phyloP scores from a whole-genome alignment of 2,329 filamentous ascomycete species.

The Talaromyces funiculosus region DNA sequence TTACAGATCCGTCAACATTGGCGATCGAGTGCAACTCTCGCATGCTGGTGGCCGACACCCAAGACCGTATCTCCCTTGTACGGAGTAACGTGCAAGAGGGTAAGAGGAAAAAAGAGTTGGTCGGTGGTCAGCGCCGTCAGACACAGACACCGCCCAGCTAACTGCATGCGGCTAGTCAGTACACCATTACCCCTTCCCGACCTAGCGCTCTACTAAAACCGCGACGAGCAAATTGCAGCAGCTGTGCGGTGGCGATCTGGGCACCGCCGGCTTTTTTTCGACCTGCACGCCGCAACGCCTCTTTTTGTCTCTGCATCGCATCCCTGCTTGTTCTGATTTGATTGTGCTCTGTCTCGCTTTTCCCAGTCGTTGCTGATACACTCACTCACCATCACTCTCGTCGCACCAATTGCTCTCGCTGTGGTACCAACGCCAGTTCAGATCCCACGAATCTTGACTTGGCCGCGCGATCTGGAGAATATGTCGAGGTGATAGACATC shows the following conservation, averaged over 20 bases:
- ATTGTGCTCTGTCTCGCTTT: too few relatives aligned
- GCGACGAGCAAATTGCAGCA: not conserved
- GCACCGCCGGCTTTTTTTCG: constrained; percentile 9
- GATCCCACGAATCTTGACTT: not conserved
- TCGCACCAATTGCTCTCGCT: too few relatives aligned
- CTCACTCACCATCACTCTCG: too few relatives aligned
- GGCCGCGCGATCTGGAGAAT: not conserved
- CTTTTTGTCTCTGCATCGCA: not conserved
- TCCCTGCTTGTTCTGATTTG: too few relatives aligned
- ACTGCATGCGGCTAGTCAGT: not conserved
- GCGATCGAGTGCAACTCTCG: too few relatives aligned
- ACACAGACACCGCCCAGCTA: not conserved
- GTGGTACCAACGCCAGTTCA: not conserved
- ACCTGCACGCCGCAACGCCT: not conserved
- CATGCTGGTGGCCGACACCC: too few relatives aligned
- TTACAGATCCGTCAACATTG: too few relatives aligned
- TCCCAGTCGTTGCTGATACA: too few relatives aligned
- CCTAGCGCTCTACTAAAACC: not conserved
- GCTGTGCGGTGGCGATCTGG: constrained; percentile 7
- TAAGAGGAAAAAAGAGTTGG: too few relatives aligned
- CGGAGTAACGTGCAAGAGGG: too few relatives aligned
- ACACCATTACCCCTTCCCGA: not conserved
- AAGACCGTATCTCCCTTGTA: too few relatives aligned
- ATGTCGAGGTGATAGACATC: not conserved
- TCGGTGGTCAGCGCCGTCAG: too few relatives aligned